Percentiles rank a stretch among this genome's conserved stretches.
Evolutionary conservation across 441 rosid species (phyloP).

Genomic region (Melastoma candidum): DNA sequence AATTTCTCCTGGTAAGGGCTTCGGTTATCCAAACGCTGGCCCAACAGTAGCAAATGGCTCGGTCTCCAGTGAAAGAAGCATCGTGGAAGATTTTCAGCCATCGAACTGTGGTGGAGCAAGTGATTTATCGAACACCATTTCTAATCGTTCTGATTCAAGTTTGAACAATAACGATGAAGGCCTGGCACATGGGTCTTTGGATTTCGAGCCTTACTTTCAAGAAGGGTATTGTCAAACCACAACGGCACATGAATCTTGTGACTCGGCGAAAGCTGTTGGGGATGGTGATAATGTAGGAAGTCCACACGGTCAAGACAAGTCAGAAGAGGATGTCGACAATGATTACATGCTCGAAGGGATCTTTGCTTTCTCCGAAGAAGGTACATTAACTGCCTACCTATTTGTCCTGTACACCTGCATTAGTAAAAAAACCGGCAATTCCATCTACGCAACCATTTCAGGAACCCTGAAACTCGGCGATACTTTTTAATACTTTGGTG

Average conservation of each 20-base stretch:
- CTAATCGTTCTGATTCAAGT: constrained; percentile 10
- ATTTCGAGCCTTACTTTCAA: constrained; percentile 17
- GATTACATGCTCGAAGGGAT: constrained; percentile 19
- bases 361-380: constrained; percentile 17
- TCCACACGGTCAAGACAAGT: constrained; percentile 13
- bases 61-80: constrained; percentile 6
- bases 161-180: constrained; percentile 9
- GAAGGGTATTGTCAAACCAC: constrained; percentile 15
- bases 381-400: not conserved
- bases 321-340: constrained; percentile 15
- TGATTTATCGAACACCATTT: constrained; percentile 5
- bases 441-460: no score
- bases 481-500: no score
- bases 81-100: constrained; percentile 6
- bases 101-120: constrained; percentile 5
- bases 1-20: not conserved
- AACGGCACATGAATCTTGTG: constrained; percentile 6
- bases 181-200: constrained; percentile 12
- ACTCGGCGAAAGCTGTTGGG: constrained; percentile 9
- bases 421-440: no score
- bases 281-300: constrained; percentile 11
- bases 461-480: no score
- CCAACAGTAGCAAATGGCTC: constrained; percentile 3
- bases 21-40: not conserved
- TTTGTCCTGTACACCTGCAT: no score